Base-by-base conservation (phyloP, 208 protist species). In the Acanthamoeba divionensis region DNA sequence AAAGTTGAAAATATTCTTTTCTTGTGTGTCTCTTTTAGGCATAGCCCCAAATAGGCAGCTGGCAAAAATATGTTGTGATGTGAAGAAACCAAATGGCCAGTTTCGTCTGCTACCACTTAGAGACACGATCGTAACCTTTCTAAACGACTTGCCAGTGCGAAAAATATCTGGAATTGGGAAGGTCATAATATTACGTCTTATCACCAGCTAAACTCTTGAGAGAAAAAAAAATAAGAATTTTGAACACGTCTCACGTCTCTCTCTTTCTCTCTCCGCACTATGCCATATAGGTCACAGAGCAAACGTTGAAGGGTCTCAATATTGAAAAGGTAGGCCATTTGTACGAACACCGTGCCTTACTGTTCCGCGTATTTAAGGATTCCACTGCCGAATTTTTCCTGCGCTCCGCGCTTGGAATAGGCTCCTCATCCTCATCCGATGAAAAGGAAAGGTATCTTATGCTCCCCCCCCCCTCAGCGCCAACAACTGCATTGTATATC, bases 31-130 rank as follows among this genome's bases (percentile, higher is more conserved):
- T 29, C 9, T 13, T 26, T 21, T 15, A 85, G 86, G 86, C 21
- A 79, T 85, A 6, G 86, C 86, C 10, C 52, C 52, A 31, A 90
- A 82, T 26, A 15, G 73, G 38, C 38, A 91, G 38, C 47, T 93
- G n/a, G 80, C 91, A 41, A 93, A 93, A 33, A 26, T 93, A 0
- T 92, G 80, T 47, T 85, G 80, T 29, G 91, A 93, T 71, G 29
- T 82, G 31, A 90, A 90, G 31, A 93, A 93, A 55, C 91, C 91
- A 4, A 85, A 93, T 62, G 91, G 91, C 26, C 91, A 87, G 26
- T 92, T 91, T 52, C 50, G 36, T 24, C 45, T 85, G n/a, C 48
- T 38, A 21, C 31, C 75, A 15, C 36, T 65, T 63, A 45, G 75
- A 7, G 48, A 85, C 3, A 31, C 47, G 10, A 85, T 85, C 50